These are phyloP conservation scores for Ormosia emarginata DNA, from an alignment of 306 rosid genomes.

Conservation along the genomic window DNA sequence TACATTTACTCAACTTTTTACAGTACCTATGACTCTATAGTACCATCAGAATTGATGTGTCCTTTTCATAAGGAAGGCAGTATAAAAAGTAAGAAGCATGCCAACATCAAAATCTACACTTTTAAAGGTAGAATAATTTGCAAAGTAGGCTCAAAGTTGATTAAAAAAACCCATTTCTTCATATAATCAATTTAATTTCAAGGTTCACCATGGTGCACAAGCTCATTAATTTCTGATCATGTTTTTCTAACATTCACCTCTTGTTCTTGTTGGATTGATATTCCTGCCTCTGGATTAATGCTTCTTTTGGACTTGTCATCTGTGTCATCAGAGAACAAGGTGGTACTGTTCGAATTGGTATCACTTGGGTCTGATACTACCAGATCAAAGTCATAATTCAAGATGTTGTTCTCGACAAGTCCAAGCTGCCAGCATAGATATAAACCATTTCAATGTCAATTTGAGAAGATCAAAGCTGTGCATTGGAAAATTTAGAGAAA, in stretches of 20 bases:
- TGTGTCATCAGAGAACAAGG: constrained; percentile 92
- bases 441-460: constrained; percentile 17
- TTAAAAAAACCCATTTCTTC: neutral
- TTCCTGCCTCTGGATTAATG: constrained; percentile 57
- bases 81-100: constrained; percentile 2
- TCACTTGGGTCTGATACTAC: constrained; percentile 90
- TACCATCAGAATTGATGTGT: neutral
- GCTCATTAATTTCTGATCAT: neutral
- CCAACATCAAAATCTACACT: neutral
- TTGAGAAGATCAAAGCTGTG: neutral
- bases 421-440: constrained; percentile 80
- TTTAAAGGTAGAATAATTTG: neutral
- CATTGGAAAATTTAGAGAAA: neutral
- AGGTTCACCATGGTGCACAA: neutral
- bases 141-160: neutral
- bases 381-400: constrained; percentile 70
- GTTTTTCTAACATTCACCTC: constrained; percentile 48
- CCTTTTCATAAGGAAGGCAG: neutral
- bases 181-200: neutral
- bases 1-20: neutral
- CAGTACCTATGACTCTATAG: neutral
- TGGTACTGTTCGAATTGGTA: constrained; percentile 85
- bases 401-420: constrained; percentile 80
- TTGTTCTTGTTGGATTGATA: constrained; percentile 56
- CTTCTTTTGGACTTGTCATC: constrained; percentile 65